phyloP scores from a whole-genome alignment of 1,139 yeast species.

The Eremothecium gossypii region DNA sequence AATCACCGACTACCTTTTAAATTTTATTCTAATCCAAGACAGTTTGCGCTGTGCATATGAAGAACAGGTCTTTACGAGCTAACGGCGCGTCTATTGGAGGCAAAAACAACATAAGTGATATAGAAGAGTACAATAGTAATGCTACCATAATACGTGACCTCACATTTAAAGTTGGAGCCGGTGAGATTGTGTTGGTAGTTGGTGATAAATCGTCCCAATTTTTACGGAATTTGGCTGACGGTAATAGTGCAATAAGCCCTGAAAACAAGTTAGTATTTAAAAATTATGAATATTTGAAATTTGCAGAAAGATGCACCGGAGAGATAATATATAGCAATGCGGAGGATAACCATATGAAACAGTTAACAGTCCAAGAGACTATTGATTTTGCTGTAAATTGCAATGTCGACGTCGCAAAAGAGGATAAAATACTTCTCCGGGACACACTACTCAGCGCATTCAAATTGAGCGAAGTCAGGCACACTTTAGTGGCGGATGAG shows the following conservation, averaged over 20 bases:
- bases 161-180: not conserved
- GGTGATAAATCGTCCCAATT: not conserved
- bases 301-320: slow-evolving; percentile 21
- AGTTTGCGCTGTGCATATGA: too few species aligned
- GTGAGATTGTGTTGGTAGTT: not conserved
- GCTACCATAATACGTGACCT: not conserved
- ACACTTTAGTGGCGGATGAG: slow-evolving; percentile 38
- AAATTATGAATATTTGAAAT: slow-evolving; percentile 20
- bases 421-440: slow-evolving; percentile 31
- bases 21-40: too few species aligned
- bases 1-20: too few species aligned
- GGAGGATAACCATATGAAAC: slow-evolving; percentile 42
- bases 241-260: not conserved
- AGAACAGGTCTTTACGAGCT: too few species aligned
- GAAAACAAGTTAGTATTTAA: slow-evolving; percentile 6
- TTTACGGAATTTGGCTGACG: not conserved
- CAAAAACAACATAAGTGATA: too few species aligned
- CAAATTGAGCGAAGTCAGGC: slow-evolving; percentile 35
- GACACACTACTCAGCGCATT: slow-evolving; percentile 34
- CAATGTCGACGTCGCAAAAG: slow-evolving; percentile 30
- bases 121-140: not conserved
- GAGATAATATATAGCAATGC: slow-evolving; percentile 41
- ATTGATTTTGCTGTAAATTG: slow-evolving; percentile 32
- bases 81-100: too few species aligned
- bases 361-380: slow-evolving; percentile 40